Conservation (phyloP, 164 flowering plant species). For the Piper betle region DNA sequence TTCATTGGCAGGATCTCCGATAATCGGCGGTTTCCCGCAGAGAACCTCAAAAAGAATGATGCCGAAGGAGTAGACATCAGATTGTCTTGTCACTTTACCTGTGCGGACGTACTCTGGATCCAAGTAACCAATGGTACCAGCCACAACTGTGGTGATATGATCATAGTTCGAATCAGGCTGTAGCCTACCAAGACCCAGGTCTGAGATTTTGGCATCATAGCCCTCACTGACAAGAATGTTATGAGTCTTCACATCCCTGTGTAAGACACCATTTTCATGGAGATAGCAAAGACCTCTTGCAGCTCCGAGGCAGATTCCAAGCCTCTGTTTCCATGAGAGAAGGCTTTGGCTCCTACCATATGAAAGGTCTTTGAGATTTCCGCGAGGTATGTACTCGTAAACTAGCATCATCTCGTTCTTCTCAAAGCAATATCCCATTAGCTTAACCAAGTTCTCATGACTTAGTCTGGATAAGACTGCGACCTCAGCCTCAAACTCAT, state of each 20-base stretch:
- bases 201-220: constrained; percentile 4
- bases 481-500: constrained; percentile 8
- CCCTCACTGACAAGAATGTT: constrained; percentile 2
- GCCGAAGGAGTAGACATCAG: constrained; percentile 6
- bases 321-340: constrained; percentile 20
- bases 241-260: constrained; percentile 10
- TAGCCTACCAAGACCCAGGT: constrained; percentile 2
- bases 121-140: constrained; percentile 4
- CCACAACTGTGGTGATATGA: constrained; percentile 4
- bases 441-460: not conserved
- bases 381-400: constrained; percentile 36
- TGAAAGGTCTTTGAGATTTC: constrained; percentile 17
- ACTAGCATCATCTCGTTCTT: constrained; percentile 11
- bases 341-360: constrained; percentile 8
- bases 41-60: constrained; percentile 22
- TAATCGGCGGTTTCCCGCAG: constrained; percentile 33
- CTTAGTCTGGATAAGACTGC: constrained; percentile 36
- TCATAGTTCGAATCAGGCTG: not conserved
- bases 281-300: constrained; percentile 22
- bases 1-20: not conserved
- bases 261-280: constrained; percentile 17
- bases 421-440: not conserved
- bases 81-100: not conserved
- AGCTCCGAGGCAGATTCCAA: constrained; percentile 20
- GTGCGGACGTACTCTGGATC: constrained; percentile 6